Evolutionary conservation across 176 grass and related monocot genomes (phyloP).

Genomic region (Oryza rufipogon): DNA sequence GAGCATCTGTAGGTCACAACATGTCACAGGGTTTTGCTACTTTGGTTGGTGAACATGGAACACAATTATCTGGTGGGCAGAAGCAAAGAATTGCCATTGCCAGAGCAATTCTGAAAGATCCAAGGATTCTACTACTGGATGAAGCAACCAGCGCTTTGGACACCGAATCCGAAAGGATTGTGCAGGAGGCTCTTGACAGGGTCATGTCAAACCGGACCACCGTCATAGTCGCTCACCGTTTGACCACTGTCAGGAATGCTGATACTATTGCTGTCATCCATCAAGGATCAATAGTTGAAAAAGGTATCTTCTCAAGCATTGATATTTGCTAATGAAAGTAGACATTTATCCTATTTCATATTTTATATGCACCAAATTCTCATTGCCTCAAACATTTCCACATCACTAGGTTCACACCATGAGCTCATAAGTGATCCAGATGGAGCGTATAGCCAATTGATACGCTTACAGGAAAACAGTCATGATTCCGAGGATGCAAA

Average conservation of each 20-base stretch:
- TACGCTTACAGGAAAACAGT: slow-evolving; percentile 62
- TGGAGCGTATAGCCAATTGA: slow-evolving; percentile 77
- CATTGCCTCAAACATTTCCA: slow-evolving; percentile 12
- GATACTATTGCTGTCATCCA: slow-evolving; percentile 68
- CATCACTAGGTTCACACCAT: slow-evolving; percentile 63
- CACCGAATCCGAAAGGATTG: slow-evolving; percentile 73
- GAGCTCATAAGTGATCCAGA: slow-evolving; percentile 60
- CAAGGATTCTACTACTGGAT: slow-evolving; percentile 74
- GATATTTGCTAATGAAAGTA: neutral
- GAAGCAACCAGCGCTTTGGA: slow-evolving; percentile 92
- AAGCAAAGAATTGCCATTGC: slow-evolving; percentile 91
- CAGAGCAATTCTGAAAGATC: slow-evolving; percentile 84
- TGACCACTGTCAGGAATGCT: slow-evolving; percentile 80
- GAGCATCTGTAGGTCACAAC: slow-evolving; percentile 1
- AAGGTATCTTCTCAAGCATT: slow-evolving; percentile 51
- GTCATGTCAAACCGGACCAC: slow-evolving; percentile 71
- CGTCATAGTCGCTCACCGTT: slow-evolving; percentile 76
- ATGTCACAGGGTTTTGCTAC: slow-evolving; percentile 68
- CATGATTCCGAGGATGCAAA: slow-evolving; percentile 35
- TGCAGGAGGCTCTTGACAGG: slow-evolving; percentile 82
- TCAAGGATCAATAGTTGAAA: slow-evolving; percentile 77
- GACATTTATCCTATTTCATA: neutral
- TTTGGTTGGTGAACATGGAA: slow-evolving; percentile 78
- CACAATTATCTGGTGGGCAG: slow-evolving; percentile 82
- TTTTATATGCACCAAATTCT: slow-evolving; percentile 1